phyloP scores from a whole-genome alignment of 352 stramenopile species.

The Phytophthora idaei region DNA sequence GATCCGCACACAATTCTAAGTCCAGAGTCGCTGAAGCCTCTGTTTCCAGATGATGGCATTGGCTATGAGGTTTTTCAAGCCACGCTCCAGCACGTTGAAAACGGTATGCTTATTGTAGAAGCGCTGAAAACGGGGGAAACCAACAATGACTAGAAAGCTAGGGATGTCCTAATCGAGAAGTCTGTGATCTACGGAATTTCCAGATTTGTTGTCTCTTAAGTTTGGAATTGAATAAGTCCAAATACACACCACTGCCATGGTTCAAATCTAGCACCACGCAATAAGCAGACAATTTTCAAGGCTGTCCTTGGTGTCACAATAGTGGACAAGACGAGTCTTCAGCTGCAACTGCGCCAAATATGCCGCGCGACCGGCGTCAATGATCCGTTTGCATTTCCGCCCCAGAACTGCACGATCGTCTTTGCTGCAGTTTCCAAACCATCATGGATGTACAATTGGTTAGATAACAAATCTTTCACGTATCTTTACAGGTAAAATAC shows the following conservation, averaged over 20 bases:
- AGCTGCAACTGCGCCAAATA: constrained; percentile 59
- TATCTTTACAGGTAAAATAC: background rate
- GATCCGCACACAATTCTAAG: constrained; percentile 10
- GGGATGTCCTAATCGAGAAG: too few species aligned
- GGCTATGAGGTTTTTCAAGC: constrained; percentile 6
- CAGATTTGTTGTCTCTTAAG: too few species aligned
- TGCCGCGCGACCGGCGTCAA: constrained; percentile 69
- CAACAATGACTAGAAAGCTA: too few species aligned
- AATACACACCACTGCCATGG: background rate
- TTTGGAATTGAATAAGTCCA: too few species aligned
- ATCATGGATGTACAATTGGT: background rate
- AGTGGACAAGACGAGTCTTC: constrained; percentile 76
- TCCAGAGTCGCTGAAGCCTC: constrained; percentile 9
- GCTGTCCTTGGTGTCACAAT: constrained; percentile 75
- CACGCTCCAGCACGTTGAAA: constrained; percentile 25
- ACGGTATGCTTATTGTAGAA: constrained; percentile 17
- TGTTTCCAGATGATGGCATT: constrained; percentile 25
- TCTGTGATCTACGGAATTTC: too few species aligned
- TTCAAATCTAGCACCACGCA: constrained; percentile 48
- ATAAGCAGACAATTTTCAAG: constrained; percentile 85
- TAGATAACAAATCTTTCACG: too few species aligned
- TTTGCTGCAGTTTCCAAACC: constrained; percentile 46
- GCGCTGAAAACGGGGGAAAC: constrained; percentile 15
- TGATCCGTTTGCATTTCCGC: constrained; percentile 78
- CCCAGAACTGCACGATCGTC: constrained; percentile 63